Evolutionary conservation across 2,329 filamentous ascomycete genomes (phyloP), one percentile per base, ranked within the genome.

Genomic region (Emericellopsis cladophorae): DNA sequence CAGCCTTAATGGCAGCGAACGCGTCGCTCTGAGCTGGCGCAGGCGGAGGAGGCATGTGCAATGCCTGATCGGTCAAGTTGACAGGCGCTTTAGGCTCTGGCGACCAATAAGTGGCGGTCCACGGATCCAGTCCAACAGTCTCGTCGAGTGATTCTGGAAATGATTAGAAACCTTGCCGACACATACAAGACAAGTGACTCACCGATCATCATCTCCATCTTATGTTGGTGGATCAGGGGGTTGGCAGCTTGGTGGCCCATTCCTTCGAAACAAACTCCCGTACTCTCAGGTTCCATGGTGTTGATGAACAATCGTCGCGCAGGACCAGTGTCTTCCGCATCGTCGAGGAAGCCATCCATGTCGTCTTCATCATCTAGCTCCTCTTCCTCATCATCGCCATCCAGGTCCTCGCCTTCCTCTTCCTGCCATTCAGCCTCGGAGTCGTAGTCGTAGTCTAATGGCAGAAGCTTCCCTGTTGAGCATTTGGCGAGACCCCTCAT

Each of bases 371-470:
- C 82, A 43, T 84, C 82, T 0, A 68, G 47, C n/a, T 73, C 89
- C 66, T 72, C 88, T 64, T 74, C 74, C 23, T 72, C 70, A 8
- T 83, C 79, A 16, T 83, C 81, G 22, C 80, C 66, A 3, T 80
- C 72, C 12, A 85, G 71, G 39, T 83, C 79, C 35, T 84, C 81
- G 22, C 82, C 81, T 42, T 65, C 81, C 42, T 65, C 75, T 43
- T 87, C 84, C 53, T 88, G 81, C 85, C 85, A 93, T 55, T 92
- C 86, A 6, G 76, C 84, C 56, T 93, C 85, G 4, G 84, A 90
- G 53, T 92, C 85, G 54, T 90, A 88, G 47, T 88, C 84, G 55
- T 93, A 93, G 50, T 86, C 70, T 4, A 84, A 70, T 5, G 79
- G 74, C 1, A 87, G 62, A n/a, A 66, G 61, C 45, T 70, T 57